Evolutionary conservation across 306 rosid species (phyloP).

Genomic region (Lotus japonicus): DNA sequence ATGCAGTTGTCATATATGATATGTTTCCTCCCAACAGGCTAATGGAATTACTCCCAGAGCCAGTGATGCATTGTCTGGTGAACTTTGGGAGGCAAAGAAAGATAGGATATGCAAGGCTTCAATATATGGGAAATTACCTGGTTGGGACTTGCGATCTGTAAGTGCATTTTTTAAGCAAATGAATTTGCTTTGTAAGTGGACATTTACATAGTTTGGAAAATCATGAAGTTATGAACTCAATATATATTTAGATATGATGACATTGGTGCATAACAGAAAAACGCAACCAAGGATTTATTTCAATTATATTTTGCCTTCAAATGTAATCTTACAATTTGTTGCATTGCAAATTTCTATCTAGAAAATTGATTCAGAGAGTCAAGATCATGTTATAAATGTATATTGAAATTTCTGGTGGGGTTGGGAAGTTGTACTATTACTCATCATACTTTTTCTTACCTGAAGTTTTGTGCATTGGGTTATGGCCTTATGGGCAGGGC

Average conservation of each 20-base stretch:
- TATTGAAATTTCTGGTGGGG: background rate
- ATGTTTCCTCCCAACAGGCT: conserved; percentile 40
- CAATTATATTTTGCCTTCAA: background rate
- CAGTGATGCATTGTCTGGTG: conserved; percentile 94
- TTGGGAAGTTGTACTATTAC: background rate
- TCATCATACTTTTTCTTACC: background rate
- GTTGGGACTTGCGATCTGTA: conserved; percentile 97
- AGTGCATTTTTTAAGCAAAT: conserved; percentile 30
- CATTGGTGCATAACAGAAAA: background rate
- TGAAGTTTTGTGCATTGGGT: background rate
- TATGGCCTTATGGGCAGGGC: background rate
- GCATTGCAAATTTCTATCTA: background rate
- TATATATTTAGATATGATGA: background rate
- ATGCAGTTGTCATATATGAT: conserved; percentile 5
- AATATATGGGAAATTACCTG: conserved; percentile 56
- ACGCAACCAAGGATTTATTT: background rate
- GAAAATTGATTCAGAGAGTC: conserved; percentile 5
- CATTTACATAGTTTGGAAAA: conserved; percentile 9
- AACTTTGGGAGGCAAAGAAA: conserved; percentile 91
- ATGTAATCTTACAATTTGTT: background rate
- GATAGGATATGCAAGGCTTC: conserved; percentile 87
- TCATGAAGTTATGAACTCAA: conserved; percentile 2
- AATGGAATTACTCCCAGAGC: conserved; percentile 82
- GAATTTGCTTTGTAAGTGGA: background rate
- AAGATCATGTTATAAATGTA: background rate